These are phyloP conservation scores for Flaveria brownii DNA, from an alignment of 129 eudicot species.

Conservation along the genomic window DNA sequence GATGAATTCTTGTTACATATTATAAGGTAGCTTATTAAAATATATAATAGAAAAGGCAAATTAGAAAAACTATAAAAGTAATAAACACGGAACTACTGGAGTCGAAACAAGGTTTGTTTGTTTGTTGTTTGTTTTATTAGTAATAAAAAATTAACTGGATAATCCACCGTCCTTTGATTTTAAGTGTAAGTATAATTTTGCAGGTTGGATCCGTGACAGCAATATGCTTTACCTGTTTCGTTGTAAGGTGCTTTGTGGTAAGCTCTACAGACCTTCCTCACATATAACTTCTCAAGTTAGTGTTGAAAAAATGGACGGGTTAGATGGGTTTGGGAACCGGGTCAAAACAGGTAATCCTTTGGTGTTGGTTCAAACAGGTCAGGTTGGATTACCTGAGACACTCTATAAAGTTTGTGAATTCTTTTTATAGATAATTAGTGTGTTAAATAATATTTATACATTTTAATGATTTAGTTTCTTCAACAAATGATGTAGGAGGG, in stretches of 20 bases:
- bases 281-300: constrained; percentile 5
- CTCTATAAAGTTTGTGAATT: not conserved
- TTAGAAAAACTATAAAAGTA: too few species aligned
- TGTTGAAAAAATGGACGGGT: not conserved
- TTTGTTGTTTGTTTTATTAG: too few species aligned
- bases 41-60: too few species aligned
- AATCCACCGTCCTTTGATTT: too few species aligned
- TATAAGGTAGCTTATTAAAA: too few species aligned
- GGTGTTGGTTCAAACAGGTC: not conserved
- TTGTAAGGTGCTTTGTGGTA: constrained; percentile 77
- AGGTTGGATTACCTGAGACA: not conserved
- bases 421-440: not conserved
- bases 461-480: not conserved
- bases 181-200: not conserved
- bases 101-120: too few species aligned
- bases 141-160: too few species aligned
- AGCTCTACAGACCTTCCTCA: constrained; percentile 21
- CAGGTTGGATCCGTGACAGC: constrained; percentile 94
- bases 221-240: constrained; percentile 78
- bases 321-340: not conserved
- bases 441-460: not conserved
- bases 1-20: too few species aligned
- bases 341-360: not conserved
- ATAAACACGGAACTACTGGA: too few species aligned
- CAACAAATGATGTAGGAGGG: not conserved